These are phyloP conservation scores for Rostrohypoxylon terebratum DNA, from an alignment of 495 filamentous ascomycete genomes.

Conservation along the genomic window DNA sequence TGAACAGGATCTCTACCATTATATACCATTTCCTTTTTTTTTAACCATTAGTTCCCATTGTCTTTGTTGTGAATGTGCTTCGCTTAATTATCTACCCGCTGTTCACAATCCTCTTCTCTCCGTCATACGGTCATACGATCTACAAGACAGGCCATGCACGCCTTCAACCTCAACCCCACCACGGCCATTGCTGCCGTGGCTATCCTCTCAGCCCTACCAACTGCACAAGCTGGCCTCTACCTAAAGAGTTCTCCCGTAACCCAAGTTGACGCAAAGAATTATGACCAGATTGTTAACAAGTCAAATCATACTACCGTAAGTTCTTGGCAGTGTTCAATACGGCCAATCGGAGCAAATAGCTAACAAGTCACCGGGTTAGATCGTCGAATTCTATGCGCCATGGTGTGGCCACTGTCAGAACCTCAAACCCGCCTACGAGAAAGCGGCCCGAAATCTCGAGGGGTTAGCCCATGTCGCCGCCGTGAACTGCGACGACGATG, in stretches of 20 bases:
- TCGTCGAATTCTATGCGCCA: conserved; percentile 88
- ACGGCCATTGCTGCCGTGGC: conserved; percentile 59
- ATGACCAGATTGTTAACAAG: conserved; percentile 84
- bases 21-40: conserved; percentile 22
- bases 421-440: conserved; percentile 95
- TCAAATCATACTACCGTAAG: conserved; percentile 93
- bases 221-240: conserved; percentile 80
- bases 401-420: conserved; percentile 98
- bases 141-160: conserved; percentile 54
- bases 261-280: conserved; percentile 85
- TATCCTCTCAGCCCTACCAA: conserved; percentile 65
- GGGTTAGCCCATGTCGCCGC: conserved; percentile 95
- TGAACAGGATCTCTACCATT: conserved; percentile 24
- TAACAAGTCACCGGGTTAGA: conserved; percentile 49
- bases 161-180: conserved; percentile 53
- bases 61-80: background rate
- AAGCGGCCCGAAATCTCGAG: conserved; percentile 86
- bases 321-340: conserved; percentile 1
- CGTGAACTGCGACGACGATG: conserved; percentile 94
- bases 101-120: background rate
- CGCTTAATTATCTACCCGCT: background rate
- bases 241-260: conserved; percentile 87
- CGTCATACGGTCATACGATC: conserved; percentile 25
- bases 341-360: background rate
- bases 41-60: background rate